Base-by-base conservation (phyloP, 2,329 filamentous ascomycete species). In the Ceratocystis lukuohia region DNA sequence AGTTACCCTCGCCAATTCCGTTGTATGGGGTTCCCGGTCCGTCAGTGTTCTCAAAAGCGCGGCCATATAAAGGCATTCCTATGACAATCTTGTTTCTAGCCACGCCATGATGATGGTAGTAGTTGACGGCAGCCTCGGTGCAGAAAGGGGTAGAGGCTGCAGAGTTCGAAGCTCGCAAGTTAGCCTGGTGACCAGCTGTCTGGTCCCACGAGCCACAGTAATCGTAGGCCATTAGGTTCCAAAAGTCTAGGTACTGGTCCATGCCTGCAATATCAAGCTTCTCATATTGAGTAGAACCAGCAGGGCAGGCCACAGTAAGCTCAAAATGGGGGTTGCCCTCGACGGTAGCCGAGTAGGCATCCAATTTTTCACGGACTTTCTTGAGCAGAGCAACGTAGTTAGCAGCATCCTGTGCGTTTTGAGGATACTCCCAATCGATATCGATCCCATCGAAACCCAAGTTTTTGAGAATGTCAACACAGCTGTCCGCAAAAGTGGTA, bases 11-110 rank as follows among this genome's bases (percentile, higher is more conserved):
- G 1, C 91, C 92, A 7, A 89, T 80, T 5, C 91, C 91, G 62
- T 75, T 82, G 76, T 82, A 96, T 0, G 83, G 76, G 41, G 79
- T 75, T 0, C 93, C 93, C 0, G 84, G 82, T 0, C 91, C 92
- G 30, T 87, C 81, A 0, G 93, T 96, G 69, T 85, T 83, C 70
- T 85, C 80, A 74, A 96, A 97, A 0, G 89, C 85, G 45, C 91
- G 88, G 1, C 93, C 93, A 73, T 96, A 97, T 12, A 97, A 78
- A 1, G 93, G 92, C 88, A 96, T 93, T 2, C 93, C 92, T 15
- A 96, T 75, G 2, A 96, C 88, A 65, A 97, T 84, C 76, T 96
- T 96, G 68, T 79, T 73, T 0, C 85, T 73, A 0, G 80, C 72
- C 0, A 96, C 85, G 5, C 87, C 86, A 12, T 82, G 80, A 1